Base-by-base conservation (phyloP, 139 green algal genomes). In the Chlorella sp. region DNA sequence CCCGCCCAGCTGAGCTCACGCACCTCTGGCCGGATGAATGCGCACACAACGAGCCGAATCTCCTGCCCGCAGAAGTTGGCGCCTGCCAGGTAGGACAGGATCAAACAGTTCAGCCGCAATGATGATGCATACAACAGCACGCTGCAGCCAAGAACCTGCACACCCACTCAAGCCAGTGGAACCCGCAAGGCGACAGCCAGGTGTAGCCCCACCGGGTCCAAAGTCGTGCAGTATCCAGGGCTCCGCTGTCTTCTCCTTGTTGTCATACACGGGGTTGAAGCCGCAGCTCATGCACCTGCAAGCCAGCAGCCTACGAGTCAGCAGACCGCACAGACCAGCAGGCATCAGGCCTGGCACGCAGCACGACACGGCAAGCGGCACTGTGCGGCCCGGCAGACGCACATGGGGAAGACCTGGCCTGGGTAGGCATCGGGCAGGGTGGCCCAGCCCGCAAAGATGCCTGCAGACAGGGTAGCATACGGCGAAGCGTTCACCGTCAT, bases 191-290 rank as follows among this genome's bases (percentile, higher is more conserved):
- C 51, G 21, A 21, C 51, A 60, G 51, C 51, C 51, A 60, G 2
- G 51, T 3, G 51, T 21, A 4, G 51, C 51, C 44, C 21, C 11
- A 60, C 51, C 51, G 3, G 51, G 55, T 4, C 56, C 82, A 87
- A 98, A 98, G 36, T 93, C 86, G 70, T 96, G 92, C 75, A 98
- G 87, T 20, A 98, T 78, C 95, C 95, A 98, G 0, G 95, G 93
- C 85, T 94, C 91, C 1, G 41, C 85, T 17, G 91, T 92, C 81
- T 93, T 93, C 36, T 92, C 65, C 55, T 82, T 80, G 82, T 98
- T 97, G 17, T 93, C 83, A 70, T 95, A 98, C 74, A 95, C 96
- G 0, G 96, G 96, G 80, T 98, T 99, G 86, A 87, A 98, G 9
- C 83, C 82, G 7, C 86, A 39, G 68, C 51, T 60, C 51, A 60